phyloP scores from a whole-genome alignment of 148 eudicot species.

The Diospyros kaki region DNA sequence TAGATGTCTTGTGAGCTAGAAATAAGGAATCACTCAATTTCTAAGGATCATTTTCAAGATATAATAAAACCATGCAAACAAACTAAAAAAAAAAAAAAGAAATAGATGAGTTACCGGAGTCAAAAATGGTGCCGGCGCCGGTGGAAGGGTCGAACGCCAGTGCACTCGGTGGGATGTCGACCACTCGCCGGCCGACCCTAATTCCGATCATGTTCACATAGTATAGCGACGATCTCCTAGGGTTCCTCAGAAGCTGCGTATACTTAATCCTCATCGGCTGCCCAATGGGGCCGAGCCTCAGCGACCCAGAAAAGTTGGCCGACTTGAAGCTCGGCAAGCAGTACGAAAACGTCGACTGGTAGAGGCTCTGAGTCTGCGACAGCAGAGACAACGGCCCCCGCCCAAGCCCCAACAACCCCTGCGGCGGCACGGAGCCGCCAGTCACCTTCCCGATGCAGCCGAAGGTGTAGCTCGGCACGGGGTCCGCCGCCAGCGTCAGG shows the following conservation, averaged over 20 bases:
- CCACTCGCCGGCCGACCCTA: constrained; percentile 55
- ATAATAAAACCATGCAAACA: too few relatives aligned
- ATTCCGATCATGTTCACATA: constrained; percentile 70
- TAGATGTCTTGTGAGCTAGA: too few relatives aligned
- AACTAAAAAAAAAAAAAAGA: neutral
- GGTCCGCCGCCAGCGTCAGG: constrained; percentile 61
- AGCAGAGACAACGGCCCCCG: constrained; percentile 75
- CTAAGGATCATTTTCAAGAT: too few relatives aligned
- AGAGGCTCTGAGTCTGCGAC: constrained; percentile 56
- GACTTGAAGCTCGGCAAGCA: constrained; percentile 73
- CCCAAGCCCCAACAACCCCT: constrained; percentile 76
- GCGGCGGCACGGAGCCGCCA: constrained; percentile 64
- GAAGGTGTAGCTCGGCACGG: constrained; percentile 50
- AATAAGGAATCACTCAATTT: too few relatives aligned
- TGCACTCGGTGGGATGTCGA: constrained; percentile 57
- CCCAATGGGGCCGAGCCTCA: constrained; percentile 60
- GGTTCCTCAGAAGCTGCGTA: constrained; percentile 66
- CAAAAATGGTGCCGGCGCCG: constrained; percentile 84
- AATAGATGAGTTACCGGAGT: constrained; percentile 47
- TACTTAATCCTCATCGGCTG: constrained; percentile 62
- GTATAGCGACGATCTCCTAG: constrained; percentile 74
- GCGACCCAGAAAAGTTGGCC: constrained; percentile 54
- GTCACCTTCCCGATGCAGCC: constrained; percentile 64
- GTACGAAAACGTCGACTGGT: constrained; percentile 75
- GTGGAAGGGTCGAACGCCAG: constrained; percentile 67